Evolutionary conservation across 78 protist genomes (phyloP).

Genomic region (Tieghemostelium lacteum): DNA sequence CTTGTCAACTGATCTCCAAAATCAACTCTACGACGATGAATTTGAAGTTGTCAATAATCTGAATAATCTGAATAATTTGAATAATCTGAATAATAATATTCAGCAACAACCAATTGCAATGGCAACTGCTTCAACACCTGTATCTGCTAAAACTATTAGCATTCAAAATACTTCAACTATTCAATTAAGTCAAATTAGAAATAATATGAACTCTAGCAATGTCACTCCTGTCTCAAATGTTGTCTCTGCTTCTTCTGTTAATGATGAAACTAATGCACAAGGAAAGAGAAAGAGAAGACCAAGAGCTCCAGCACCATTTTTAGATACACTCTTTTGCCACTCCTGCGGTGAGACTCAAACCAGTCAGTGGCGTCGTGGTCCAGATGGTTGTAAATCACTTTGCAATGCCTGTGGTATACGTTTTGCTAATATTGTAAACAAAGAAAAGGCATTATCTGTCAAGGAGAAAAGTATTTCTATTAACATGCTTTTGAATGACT

Average conservation of each 20-base stretch:
- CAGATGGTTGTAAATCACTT: conserved; percentile 77
- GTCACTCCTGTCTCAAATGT: neutral
- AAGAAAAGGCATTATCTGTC: conserved; percentile 28
- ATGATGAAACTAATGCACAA: neutral
- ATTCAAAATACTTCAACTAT: neutral
- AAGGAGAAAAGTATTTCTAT: conserved; percentile 27
- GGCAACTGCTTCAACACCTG: neutral
- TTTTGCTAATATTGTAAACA: conserved; percentile 74
- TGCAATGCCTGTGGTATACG: conserved; percentile 82
- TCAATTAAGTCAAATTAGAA: neutral
- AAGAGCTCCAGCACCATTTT: conserved; percentile 80
- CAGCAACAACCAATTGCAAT: neutral
- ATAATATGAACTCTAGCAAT: neutral
- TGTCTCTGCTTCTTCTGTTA: no score
- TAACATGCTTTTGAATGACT: conserved; percentile 10
- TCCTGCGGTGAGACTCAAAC: conserved; percentile 75
- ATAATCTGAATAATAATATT: neutral
- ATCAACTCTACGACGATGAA: neutral
- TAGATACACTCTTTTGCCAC: conserved; percentile 47
- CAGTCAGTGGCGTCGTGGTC: conserved; percentile 77
- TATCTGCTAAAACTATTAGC: neutral
- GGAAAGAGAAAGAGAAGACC: conserved; percentile 68
- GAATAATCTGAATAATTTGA: no score
- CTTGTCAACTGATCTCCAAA: no score
- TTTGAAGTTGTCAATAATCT: neutral